phyloP scores from a whole-genome alignment of 257 asterid species.

The Nicotiana otophora region DNA sequence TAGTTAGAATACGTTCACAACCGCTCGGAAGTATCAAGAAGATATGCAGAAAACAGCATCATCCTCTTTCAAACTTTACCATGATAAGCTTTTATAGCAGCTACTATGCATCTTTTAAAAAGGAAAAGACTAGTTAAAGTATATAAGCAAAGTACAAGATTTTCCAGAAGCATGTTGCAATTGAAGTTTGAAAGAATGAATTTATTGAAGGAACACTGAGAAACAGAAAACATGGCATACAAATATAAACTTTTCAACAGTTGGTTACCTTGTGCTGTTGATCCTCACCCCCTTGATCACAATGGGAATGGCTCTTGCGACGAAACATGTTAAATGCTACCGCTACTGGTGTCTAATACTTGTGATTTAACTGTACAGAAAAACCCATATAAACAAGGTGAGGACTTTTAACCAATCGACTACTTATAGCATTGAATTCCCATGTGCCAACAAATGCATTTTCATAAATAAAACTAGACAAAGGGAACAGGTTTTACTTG shows the following conservation, averaged over 20 bases:
- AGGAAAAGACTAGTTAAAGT: too few species aligned
- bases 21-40: not conserved
- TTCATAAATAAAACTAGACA: not conserved
- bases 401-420: not conserved
- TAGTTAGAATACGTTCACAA: not conserved
- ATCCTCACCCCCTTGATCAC: conserved; percentile 47
- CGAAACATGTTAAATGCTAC: conserved; percentile 49
- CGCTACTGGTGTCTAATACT: conserved; percentile 13
- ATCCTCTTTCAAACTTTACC: not conserved
- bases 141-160: too few species aligned
- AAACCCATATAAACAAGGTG: not conserved
- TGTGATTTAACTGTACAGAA: conserved; percentile 8
- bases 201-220: not conserved
- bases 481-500: not conserved
- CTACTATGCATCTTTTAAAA: not conserved
- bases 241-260: not conserved
- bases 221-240: not conserved
- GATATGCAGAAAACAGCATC: not conserved
- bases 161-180: not conserved
- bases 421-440: not conserved
- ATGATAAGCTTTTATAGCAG: not conserved
- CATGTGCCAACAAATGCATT: not conserved
- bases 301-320: conserved; percentile 44
- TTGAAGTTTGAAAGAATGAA: not conserved
- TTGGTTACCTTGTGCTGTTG: conserved; percentile 61